Evolutionary conservation across 306 rosid genomes (phyloP), one percentile per base, ranked within the genome.

Genomic region (Rubus parviflorus): DNA sequence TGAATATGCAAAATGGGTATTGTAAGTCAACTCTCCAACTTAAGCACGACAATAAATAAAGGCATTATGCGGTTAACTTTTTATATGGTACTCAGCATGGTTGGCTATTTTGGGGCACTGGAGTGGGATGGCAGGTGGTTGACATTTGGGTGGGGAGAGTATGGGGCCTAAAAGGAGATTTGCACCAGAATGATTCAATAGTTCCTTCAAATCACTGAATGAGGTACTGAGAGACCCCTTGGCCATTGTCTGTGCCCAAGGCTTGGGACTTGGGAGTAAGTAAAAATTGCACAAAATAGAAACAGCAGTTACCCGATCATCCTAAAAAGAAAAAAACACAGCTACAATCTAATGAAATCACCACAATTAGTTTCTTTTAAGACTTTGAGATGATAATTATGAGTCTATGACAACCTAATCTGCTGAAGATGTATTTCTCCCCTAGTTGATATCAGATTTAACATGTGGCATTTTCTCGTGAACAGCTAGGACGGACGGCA

Each of bases 241-340:
- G 38, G 57, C 41, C 58, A 4, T 16, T 70, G 20, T 68, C n/a
- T 3, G 42, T 30, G 43, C 45, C 62, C 35, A 70, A 49, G 40
- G 47, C 62, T 49, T 49, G 47, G 75, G 16, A 16, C 23, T 35
- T 49, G 47, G 75, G 14, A 30, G 17, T 4, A 47, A 37, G 25
- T 70, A 30, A 70, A 45, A 3, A 54, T 20, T 45, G 75, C 12
- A 71, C 61, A 71, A 17, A 71, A 7, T 51, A 8, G 61, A 71
- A 2, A 35, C 6, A 51, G 5, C 5, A 41, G 25, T 37, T 17
- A 35, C 75, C 38, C 41, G 43, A 71, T 71, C 75, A 40, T 52
- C 30, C 63, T 37, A 19, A 71, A 8, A 15, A 49, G 2, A 40
- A 51, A 4, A 52, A 49, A 1, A 70, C 20, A 38, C 48, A 53